Conservation (phyloP, 2,329 filamentous ascomycete genomes). For the Stagonosporopsis chrysanthemi region DNA sequence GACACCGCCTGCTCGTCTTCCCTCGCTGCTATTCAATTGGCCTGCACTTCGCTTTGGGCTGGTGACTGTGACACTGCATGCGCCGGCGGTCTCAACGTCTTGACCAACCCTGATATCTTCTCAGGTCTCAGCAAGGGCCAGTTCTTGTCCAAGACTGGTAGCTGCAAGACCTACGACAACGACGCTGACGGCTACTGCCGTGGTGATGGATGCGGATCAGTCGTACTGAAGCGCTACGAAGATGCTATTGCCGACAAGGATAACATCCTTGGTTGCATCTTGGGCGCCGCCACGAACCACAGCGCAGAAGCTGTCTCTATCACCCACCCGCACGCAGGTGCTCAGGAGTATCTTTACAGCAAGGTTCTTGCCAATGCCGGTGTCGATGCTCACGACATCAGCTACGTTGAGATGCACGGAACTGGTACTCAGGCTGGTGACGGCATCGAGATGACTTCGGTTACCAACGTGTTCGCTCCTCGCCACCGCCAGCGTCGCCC, state of each 20-base stretch:
- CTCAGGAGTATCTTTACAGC: conserved; percentile 75
- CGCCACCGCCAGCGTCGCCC: conserved; percentile 58
- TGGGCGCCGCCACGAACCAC: conserved; percentile 80
- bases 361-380: conserved; percentile 75
- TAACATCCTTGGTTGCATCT: conserved; percentile 73
- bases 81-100: conserved; percentile 77
- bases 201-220: conserved; percentile 75
- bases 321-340: conserved; percentile 80
- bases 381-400: conserved; percentile 77
- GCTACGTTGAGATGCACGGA: conserved; percentile 89
- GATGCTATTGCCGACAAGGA: conserved; percentile 81
- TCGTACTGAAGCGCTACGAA: conserved; percentile 80
- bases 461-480: conserved; percentile 69
- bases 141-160: conserved; percentile 78
- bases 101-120: conserved; percentile 84
- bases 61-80: conserved; percentile 83
- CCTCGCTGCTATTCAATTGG: conserved; percentile 73
- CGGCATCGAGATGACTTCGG: conserved; percentile 80
- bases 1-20: conserved; percentile 83
- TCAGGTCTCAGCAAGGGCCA: conserved; percentile 77
- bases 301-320: conserved; percentile 83
- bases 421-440: conserved; percentile 89
- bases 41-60: conserved; percentile 75
- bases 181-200: conserved; percentile 84
- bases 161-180: conserved; percentile 83